Evolutionary conservation across 75 land plant genomes (phyloP).

Genomic region (Pinus albicaulis): DNA sequence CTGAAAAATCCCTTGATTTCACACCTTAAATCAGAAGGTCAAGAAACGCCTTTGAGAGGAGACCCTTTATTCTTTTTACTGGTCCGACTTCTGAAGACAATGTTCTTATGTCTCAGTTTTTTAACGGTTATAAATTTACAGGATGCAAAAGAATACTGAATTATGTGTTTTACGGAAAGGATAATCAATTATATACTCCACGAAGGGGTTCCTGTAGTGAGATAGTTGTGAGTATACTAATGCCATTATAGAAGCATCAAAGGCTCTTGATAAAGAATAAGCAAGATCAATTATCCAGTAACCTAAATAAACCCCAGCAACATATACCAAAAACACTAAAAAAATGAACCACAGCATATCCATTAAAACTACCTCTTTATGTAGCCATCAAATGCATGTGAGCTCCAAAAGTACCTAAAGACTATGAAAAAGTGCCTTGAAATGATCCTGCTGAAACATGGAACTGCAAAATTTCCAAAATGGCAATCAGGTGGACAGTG

Average conservation of each 20-base stretch:
- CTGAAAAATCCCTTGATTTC: not conserved
- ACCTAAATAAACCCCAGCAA: not conserved
- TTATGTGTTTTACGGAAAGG: not conserved
- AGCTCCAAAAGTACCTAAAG: not conserved
- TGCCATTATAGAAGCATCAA: not conserved
- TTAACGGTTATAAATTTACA: not conserved
- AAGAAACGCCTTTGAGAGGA: not conserved
- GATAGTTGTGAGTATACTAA: not conserved
- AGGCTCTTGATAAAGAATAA: not conserved
- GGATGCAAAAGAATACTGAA: not conserved
- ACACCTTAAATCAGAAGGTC: not conserved
- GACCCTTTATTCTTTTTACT: not conserved
- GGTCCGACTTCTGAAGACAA: not conserved
- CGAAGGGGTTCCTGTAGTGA: no score
- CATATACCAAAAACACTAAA: not conserved
- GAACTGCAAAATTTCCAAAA: not conserved
- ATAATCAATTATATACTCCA: not conserved
- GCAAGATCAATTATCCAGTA: not conserved
- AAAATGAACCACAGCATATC: not conserved
- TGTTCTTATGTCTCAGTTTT: not conserved
- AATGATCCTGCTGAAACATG: not conserved
- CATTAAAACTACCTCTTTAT: not conserved
- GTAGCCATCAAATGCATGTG: not conserved
- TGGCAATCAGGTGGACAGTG: not conserved
- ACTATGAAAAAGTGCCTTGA: not conserved